These are phyloP conservation scores for Tricholoma bakamatsutake DNA, from an alignment of 768 basidiomycete genomes.

Conservation along the genomic window DNA sequence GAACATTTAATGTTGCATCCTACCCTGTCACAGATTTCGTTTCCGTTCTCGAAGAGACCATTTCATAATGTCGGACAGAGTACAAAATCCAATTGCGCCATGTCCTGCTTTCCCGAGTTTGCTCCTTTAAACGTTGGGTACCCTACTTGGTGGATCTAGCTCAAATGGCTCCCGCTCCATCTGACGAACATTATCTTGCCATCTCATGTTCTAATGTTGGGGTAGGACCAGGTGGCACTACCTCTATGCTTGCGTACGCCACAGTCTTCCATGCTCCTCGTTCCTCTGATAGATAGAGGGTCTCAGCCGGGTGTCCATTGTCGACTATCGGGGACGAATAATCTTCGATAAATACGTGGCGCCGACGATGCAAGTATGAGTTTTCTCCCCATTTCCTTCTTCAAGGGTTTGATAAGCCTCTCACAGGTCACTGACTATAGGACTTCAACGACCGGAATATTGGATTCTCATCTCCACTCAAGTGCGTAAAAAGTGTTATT, in stretches of 20 bases:
- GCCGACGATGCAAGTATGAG: slow-evolving; percentile 47
- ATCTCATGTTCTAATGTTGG: slow-evolving; percentile 70
- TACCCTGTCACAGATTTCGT: slow-evolving; percentile 15
- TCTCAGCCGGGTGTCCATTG: slow-evolving; percentile 41
- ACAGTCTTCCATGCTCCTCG: neutral
- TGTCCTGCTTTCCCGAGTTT: neutral
- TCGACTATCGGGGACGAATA: slow-evolving; percentile 51
- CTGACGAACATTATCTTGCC: slow-evolving; percentile 44
- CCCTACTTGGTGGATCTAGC: slow-evolving; percentile 3
- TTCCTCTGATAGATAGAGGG: neutral
- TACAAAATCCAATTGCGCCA: neutral
- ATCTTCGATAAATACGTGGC: slow-evolving; percentile 61
- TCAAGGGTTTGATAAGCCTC: neutral
- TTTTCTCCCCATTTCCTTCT: neutral
- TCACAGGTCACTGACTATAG: slow-evolving; percentile 67
- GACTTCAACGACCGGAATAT: slow-evolving; percentile 55
- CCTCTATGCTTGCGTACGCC: slow-evolving; percentile 76
- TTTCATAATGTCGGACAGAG: neutral
- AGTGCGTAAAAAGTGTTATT: slow-evolving; percentile 21
- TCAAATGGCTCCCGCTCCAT: slow-evolving; percentile 30
- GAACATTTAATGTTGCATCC: slow-evolving; percentile 15
- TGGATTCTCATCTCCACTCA: slow-evolving; percentile 32
- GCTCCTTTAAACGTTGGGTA: neutral
- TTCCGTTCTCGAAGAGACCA: slow-evolving; percentile 1
- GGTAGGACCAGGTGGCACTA: slow-evolving; percentile 75